Conservation (phyloP, 2,329 filamentous ascomycete genomes). For the Hypoxylon sp. region DNA sequence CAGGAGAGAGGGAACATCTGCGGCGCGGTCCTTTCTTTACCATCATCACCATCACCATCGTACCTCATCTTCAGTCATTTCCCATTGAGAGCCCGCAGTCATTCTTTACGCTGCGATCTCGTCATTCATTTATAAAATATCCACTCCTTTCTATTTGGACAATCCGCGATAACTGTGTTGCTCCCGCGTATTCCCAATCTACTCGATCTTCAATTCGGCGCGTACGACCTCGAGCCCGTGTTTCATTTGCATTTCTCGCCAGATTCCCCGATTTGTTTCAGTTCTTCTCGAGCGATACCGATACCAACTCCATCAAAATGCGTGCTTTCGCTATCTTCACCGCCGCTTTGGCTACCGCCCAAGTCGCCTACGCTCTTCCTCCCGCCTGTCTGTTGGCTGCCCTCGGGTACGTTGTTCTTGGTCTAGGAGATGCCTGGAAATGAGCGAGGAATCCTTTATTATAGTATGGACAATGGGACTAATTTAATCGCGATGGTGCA, state of each 20-base stretch:
- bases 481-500: constrained; percentile 9
- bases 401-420: constrained; percentile 43
- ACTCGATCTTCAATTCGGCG: constrained; percentile 27
- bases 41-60: constrained; percentile 27
- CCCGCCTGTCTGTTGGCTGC: constrained; percentile 46
- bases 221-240: constrained; percentile 37
- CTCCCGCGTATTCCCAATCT: constrained; percentile 18
- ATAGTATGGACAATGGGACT: constrained; percentile 7
- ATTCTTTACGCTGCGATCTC: constrained; percentile 44
- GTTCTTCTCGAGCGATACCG: constrained; percentile 30
- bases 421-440: not conserved
- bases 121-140: constrained; percentile 32
- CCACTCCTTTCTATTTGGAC: constrained; percentile 37
- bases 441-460: constrained; percentile 2
- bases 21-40: constrained; percentile 35
- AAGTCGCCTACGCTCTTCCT: constrained; percentile 41
- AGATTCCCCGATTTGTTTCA: constrained; percentile 32
- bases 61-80: constrained; percentile 29
- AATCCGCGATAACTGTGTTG: constrained; percentile 18
- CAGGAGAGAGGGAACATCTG: constrained; percentile 31
- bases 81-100: constrained; percentile 35
- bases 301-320: constrained; percentile 41
- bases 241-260: constrained; percentile 27
- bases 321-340: constrained; percentile 42
- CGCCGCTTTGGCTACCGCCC: constrained; percentile 40